Percentiles rank a stretch among this genome's conserved stretches.
Conservation (phyloP, 2,329 filamentous ascomycete species). For the Colletotrichum sp. region DNA sequence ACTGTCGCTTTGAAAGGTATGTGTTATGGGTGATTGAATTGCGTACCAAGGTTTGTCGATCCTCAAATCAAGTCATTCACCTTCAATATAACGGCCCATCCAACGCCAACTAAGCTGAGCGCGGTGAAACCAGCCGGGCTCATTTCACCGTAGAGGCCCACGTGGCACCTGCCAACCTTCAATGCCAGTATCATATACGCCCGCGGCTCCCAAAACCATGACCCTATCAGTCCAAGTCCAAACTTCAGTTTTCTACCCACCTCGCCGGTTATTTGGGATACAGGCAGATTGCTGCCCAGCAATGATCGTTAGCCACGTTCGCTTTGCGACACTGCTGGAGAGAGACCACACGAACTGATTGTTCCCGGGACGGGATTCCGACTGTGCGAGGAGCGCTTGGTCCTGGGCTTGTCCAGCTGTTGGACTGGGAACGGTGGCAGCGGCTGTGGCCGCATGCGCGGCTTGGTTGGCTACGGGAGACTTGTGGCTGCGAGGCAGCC, state of each 20-base stretch:
- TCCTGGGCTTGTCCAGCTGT: background rate
- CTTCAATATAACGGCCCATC: background rate
- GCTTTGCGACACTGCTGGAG: background rate
- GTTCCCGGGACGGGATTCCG: background rate
- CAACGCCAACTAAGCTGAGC: background rate
- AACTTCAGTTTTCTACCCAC: background rate
- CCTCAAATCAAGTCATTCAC: background rate
- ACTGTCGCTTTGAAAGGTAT: accelerated
- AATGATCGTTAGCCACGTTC: background rate
- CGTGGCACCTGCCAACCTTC: too few species aligned
- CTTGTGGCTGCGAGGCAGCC: background rate
- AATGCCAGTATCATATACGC: background rate
- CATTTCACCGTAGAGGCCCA: background rate
- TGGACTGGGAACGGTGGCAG: background rate
- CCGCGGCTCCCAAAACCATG: background rate
- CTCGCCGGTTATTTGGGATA: accelerated
- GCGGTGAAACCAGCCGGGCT: background rate
- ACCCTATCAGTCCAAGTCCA: background rate
- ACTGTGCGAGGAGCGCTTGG: background rate
- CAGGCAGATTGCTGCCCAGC: background rate
- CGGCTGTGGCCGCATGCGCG: background rate
- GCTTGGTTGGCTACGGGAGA: background rate
- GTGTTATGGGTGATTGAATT: background rate
- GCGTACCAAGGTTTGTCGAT: background rate
- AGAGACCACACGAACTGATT: background rate